phyloP scores from a whole-genome alignment of 2,329 filamentous ascomycete species.

The Pleomassaria siparia region DNA sequence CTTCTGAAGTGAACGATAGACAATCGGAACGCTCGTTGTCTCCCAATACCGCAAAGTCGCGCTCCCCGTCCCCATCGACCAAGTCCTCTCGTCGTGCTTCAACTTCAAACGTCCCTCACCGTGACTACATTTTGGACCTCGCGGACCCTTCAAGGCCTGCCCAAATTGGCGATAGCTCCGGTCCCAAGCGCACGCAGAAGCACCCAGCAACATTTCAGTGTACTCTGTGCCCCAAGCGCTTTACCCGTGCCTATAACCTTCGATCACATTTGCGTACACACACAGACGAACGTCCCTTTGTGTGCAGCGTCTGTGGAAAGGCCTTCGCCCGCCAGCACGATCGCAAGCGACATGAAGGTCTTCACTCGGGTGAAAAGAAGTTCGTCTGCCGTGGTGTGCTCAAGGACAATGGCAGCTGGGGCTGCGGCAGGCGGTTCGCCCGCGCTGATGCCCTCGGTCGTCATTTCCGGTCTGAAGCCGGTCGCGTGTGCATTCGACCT shows the following conservation, averaged over 20 bases:
- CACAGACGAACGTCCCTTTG: constrained; percentile 95
- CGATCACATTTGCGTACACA: constrained; percentile 94
- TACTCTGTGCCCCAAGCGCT: constrained; percentile 87
- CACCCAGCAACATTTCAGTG: constrained; percentile 98
- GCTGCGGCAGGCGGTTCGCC: constrained; percentile 89
- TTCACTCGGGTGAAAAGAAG: constrained; percentile 97
- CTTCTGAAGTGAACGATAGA: constrained; percentile 24
- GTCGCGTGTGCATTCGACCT: constrained; percentile 95
- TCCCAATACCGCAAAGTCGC: constrained; percentile 48
- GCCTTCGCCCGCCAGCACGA: constrained; percentile 97
- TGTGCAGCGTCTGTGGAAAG: constrained; percentile 95
- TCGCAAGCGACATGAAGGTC: constrained; percentile 91
- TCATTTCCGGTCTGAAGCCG: constrained; percentile 94
- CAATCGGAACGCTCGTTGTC: constrained; percentile 40
- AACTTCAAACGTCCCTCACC: constrained; percentile 56
- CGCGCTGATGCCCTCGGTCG: constrained; percentile 91
- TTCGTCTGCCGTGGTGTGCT: constrained; percentile 95
- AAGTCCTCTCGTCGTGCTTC: constrained; percentile 53
- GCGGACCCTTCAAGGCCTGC: constrained; percentile 84
- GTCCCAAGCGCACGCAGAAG: constrained; percentile 85
- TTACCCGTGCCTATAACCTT: constrained; percentile 94
- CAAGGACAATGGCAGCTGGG: constrained; percentile 82
- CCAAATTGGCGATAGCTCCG: constrained; percentile 47
- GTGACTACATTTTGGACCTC: constrained; percentile 83
- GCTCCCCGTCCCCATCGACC: constrained; percentile 51